Conservation (phyloP, 1,139 yeast species). For the Zygosaccharomyces pseudobailii region DNA sequence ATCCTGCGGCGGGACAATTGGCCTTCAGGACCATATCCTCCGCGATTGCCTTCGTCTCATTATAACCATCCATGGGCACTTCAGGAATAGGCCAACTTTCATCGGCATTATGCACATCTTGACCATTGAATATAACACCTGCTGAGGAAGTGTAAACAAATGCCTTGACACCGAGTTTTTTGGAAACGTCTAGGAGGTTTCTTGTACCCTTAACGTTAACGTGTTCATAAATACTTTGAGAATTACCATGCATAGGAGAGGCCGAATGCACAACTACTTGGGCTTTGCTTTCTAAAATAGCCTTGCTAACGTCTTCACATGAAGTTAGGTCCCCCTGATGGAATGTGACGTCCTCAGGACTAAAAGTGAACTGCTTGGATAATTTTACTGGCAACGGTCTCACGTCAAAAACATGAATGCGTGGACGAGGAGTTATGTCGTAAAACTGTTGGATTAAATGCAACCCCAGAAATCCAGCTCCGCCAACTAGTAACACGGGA, state of each 20-base stretch:
- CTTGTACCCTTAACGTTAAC: slow-evolving; percentile 90
- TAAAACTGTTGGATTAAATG: slow-evolving; percentile 85
- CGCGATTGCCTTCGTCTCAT: slow-evolving; percentile 90
- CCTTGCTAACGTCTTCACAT: slow-evolving; percentile 58
- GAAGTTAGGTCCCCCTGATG: slow-evolving; percentile 85
- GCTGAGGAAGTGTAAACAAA: slow-evolving; percentile 95
- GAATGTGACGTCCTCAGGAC: slow-evolving; percentile 50
- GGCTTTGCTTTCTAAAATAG: slow-evolving; percentile 57
- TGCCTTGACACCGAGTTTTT: slow-evolving; percentile 51
- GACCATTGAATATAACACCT: slow-evolving; percentile 94
- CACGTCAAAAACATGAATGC: slow-evolving; percentile 83
- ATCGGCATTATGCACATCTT: slow-evolving; percentile 83
- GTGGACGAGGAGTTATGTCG: slow-evolving; percentile 59
- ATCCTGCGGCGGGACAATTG: slow-evolving; percentile 48
- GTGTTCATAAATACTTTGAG: slow-evolving; percentile 72
- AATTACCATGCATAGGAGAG: slow-evolving; percentile 89
- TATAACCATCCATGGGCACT: slow-evolving; percentile 93
- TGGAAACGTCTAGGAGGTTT: slow-evolving; percentile 64
- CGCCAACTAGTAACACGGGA: slow-evolving; percentile 83
- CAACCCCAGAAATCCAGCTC: slow-evolving; percentile 91
- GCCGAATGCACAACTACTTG: slow-evolving; percentile 91
- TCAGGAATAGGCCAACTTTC: slow-evolving; percentile 92
- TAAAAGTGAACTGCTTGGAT: slow-evolving; percentile 71
- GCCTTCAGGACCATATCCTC: slow-evolving; percentile 77
- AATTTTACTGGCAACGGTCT: slow-evolving; percentile 74